These are phyloP conservation scores for Suillus clintonianus DNA, from an alignment of 768 basidiomycete genomes.

Conservation along the genomic window DNA sequence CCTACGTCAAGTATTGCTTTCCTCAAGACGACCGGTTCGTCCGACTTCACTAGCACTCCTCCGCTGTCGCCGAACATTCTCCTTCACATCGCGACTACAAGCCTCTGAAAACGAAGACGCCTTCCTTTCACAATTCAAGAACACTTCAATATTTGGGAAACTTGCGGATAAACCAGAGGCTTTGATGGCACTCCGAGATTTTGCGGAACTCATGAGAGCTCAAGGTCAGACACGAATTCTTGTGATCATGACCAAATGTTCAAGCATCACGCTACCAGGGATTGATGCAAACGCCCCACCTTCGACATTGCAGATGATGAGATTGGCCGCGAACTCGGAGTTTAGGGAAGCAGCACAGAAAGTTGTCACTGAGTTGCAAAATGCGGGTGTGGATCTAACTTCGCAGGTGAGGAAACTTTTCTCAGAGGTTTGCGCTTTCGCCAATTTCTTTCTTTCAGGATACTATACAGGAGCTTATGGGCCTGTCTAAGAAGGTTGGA, in stretches of 20 bases:
- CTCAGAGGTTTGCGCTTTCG: background rate
- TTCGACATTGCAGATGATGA: conserved; percentile 54
- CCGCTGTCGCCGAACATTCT: conserved; percentile 28
- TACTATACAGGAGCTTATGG: conserved; percentile 40
- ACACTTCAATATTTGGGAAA: conserved; percentile 49
- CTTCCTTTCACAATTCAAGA: conserved; percentile 44
- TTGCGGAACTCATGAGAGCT: conserved; percentile 48
- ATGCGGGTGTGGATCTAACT: conserved; percentile 60
- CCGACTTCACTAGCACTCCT: conserved; percentile 10
- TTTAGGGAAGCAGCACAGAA: conserved; percentile 50
- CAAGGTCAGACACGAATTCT: conserved; percentile 39
- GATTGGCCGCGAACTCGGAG: conserved; percentile 51
- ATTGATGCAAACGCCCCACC: conserved; percentile 48
- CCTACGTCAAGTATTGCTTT: conserved; percentile 15
- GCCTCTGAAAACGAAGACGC: conserved; percentile 35
- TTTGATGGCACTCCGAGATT: conserved; percentile 45
- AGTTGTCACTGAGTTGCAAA: conserved; percentile 51
- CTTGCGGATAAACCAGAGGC: conserved; percentile 52
- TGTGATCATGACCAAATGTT: background rate
- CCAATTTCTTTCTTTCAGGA: conserved; percentile 37
- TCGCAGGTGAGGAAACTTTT: conserved; percentile 45
- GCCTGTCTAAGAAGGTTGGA: conserved; percentile 30
- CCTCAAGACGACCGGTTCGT: conserved; percentile 17
- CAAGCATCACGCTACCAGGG: conserved; percentile 34
- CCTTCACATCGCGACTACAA: conserved; percentile 27